These are phyloP conservation scores for Herpomyces periplanetae DNA, from an alignment of 2,329 filamentous ascomycete species.

Conservation along the genomic window DNA sequence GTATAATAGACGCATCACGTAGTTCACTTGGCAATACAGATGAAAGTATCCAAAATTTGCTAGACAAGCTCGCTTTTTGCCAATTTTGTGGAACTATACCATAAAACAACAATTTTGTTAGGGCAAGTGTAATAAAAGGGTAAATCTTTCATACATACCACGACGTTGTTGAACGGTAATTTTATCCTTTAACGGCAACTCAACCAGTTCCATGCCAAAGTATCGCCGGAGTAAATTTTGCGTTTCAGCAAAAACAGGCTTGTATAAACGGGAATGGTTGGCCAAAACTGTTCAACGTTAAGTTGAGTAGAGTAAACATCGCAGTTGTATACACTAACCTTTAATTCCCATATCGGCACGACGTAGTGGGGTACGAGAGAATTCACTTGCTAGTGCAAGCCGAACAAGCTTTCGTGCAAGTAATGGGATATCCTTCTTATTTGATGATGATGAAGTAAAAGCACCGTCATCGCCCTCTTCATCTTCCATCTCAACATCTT, in stretches of 20 bases:
- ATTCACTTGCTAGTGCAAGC: slow-evolving; percentile 18
- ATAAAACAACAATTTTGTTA: slow-evolving; percentile 2
- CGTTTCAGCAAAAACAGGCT: slow-evolving; percentile 29
- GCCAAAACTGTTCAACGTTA: slow-evolving; percentile 30
- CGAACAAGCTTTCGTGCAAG: slow-evolving; percentile 22
- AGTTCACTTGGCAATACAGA: slow-evolving; percentile 28
- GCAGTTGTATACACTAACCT: slow-evolving; percentile 4
- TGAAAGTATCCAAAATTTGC: slow-evolving; percentile 34
- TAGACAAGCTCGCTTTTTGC: slow-evolving; percentile 11
- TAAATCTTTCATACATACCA: slow-evolving; percentile 11
- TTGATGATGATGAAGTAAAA: too few relatives aligned
- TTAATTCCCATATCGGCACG: slow-evolving; percentile 17
- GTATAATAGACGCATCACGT: slow-evolving; percentile 20
- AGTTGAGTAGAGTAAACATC: slow-evolving; percentile 1
- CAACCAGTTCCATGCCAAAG: slow-evolving; percentile 75
- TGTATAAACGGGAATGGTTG: slow-evolving; percentile 25
- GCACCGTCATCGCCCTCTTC: too few relatives aligned
- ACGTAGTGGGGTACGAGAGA: slow-evolving; percentile 16
- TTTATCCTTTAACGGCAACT: slow-evolving; percentile 44
- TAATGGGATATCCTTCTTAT: too few relatives aligned
- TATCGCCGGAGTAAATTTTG: slow-evolving; percentile 25
- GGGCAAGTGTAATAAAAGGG: not conserved
- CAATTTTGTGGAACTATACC: slow-evolving; percentile 14
- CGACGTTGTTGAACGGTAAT: slow-evolving; percentile 38
- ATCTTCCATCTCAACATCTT: too few relatives aligned